phyloP scores from a whole-genome alignment of 2,329 filamentous ascomycete genomes.

The Botrytis hyacinthi region DNA sequence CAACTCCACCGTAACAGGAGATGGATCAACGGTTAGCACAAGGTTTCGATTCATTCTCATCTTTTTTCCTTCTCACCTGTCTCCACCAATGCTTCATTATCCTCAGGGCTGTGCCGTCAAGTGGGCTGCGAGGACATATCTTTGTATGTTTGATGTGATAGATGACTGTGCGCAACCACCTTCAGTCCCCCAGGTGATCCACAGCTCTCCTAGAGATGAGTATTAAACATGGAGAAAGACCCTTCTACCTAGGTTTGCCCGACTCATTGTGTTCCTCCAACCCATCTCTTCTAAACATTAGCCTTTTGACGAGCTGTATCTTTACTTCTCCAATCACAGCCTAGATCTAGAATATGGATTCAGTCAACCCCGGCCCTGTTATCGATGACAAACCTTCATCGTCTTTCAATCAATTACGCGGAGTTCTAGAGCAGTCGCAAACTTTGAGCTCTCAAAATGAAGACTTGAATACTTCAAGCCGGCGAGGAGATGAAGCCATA shows the following conservation, averaged over 20 bases:
- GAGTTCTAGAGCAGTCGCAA: not conserved
- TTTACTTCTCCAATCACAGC: not conserved
- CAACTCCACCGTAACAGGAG: not conserved
- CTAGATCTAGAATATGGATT: constrained; percentile 6
- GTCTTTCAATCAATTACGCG: not conserved
- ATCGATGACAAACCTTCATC: constrained; percentile 6
- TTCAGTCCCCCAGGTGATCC: not conserved
- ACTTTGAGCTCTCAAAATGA: not conserved
- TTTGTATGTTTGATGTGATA: constrained; percentile 10
- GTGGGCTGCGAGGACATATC: not conserved
- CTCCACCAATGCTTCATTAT: not conserved
- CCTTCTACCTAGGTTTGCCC: not conserved
- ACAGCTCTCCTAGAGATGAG: not conserved
- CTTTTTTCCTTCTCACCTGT: not conserved
- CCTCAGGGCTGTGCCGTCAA: constrained; percentile 1
- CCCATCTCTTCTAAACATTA: not conserved
- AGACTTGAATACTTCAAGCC: not conserved
- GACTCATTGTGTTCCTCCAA: not conserved
- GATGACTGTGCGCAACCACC: constrained; percentile 9
- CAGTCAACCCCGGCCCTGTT: not conserved
- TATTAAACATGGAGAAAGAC: constrained; percentile 15
- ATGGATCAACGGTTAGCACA: constrained; percentile 5
- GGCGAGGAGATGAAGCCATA: not conserved
- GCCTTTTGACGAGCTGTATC: not conserved
- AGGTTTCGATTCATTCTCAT: constrained; percentile 7